Base-by-base conservation (phyloP, 306 rosid species). In the Rosa persica region DNA sequence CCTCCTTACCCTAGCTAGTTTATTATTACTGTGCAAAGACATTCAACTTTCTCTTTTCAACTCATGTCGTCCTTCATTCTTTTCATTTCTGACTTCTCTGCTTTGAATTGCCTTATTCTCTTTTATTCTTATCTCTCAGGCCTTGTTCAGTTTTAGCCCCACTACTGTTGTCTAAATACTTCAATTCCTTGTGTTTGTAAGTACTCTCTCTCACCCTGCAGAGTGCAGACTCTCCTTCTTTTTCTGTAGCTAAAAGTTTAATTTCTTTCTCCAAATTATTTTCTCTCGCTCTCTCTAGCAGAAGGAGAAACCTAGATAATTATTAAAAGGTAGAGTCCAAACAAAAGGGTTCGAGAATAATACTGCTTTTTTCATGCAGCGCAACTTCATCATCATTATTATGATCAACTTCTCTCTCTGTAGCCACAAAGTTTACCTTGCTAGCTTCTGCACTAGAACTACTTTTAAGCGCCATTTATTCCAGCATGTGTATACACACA, bases 251-350 rank as follows among this genome's bases (percentile, higher is more conserved):
- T 77, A 54, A 75, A 73, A 69, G 72, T 46, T 66, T 8, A 39
- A 66, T 38, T 27, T 66, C 65, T 76, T 60, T 66, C 19, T 73
- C n/a, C 71, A 19, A 66, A 38, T 36, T 66, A 19, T 66, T 22
- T 44, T 51, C 8, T 74, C 70, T 71, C 76, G 64, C 74, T 82
- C 84, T 71, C 81, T 74, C 48, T 5, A 34, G 67, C 70, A 27
- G 75, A 57, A 64, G 57, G 88, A 85, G 92, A 86, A 92, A 90
- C 90, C 90, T 81, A 87, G 87, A 83, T 76, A 30, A 75, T 79
- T 68, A 79, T 71, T 57, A 51, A 88, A 72, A 85, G 81, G 60
- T 3, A 42, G 25, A 75, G 12, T 84, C 86, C 89, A 88, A 90
- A 77, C 87, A 78, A 87, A 88, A 85, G 83, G 66, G 83, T 76